Base-by-base conservation (phyloP, 2,329 filamentous ascomycete species). In the Penicillium sp. region DNA sequence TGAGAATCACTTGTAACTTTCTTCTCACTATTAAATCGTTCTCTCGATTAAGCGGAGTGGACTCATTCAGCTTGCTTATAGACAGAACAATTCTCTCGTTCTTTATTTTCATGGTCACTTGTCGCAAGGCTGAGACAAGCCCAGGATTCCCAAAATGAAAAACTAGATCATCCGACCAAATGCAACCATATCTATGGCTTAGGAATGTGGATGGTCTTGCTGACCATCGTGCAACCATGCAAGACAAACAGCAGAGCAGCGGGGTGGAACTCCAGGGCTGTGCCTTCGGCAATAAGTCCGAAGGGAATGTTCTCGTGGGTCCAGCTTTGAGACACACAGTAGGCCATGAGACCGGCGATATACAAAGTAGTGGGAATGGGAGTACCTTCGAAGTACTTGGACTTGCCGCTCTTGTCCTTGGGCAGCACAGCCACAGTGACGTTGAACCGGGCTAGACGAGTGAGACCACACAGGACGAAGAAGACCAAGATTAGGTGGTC, bases 161-260 rank as follows among this genome's bases (percentile, higher is more conserved):
- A 59, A 37, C 21, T 45, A 53, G 41, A 33, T 58, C 45, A 37
- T 24, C 49, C 19, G 51, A 27, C 48, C 47, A 41, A 22, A 53
- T 24, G 14, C n/a, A 9, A 31, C 19, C 53, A 39, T 10, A 57
- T 63, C 63, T 53, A 85, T 52, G 83, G 92, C 85, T 99, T 99
- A 16, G 95, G 95, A 64, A 99, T 92, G 73, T 95, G 91, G 69
- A 99, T 86, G 31, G 87, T 93, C 83, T 93, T 96, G 80, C 91
- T 96, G 62, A 93, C 89, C 95, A 99, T 98, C 70, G 95, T 77
- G 72, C 90, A 96, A 21, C 93, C 95, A 73, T 96, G 91, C n/a
- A 92, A 67, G 57, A 96, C 81, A 76, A 97, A 99, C 58, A 98
- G 70, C 24, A 87, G 76, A 8, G 89, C 90, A 3, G 89, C 81